A percentile compares a stretch with the other conserved stretches of the same genome.
phyloP scores from a whole-genome alignment of 805 yeast species.

The Clavispora vitiphila region DNA sequence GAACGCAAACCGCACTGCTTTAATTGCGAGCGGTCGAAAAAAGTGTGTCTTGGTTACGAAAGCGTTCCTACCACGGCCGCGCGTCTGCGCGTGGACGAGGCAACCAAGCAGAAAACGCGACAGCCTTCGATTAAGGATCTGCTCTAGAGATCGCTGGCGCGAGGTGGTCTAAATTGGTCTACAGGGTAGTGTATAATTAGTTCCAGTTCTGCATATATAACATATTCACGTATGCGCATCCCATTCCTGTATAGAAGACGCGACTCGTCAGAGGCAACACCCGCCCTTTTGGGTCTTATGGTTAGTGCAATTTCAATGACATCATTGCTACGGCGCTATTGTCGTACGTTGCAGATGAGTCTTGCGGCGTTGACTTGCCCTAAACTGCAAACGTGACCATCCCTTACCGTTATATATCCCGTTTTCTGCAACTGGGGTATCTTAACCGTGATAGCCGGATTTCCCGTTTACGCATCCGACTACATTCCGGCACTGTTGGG shows the following conservation, averaged over 20 bases:
- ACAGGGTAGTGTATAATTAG: background rate
- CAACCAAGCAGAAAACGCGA: background rate
- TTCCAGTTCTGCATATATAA: background rate
- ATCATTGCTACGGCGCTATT: background rate
- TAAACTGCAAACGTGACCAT: too few species aligned
- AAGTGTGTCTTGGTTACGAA: slow-evolving; percentile 67
- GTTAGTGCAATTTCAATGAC: background rate
- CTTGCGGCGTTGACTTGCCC: too few species aligned
- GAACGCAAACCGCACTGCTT: slow-evolving; percentile 66
- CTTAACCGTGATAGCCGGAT: too few species aligned
- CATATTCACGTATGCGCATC: background rate
- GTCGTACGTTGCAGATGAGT: background rate
- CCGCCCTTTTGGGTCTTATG: too few species aligned
- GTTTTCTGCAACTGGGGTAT: too few species aligned
- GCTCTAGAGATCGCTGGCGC: slow-evolving; percentile 1
- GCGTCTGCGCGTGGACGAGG: slow-evolving; percentile 3
- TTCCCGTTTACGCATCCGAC: too few species aligned
- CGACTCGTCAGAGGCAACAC: too few species aligned
- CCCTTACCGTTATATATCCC: too few species aligned
- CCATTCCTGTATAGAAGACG: too few species aligned
- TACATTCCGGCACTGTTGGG: too few species aligned
- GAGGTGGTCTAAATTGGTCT: background rate
- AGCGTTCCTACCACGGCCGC: slow-evolving; percentile 1
- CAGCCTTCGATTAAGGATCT: slow-evolving; percentile 9
- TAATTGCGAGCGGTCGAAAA: slow-evolving; percentile 62